These are phyloP conservation scores for Myriosclerotinia scirpicola DNA, from an alignment of 2,329 filamentous ascomycete genomes.

Conservation along the genomic window DNA sequence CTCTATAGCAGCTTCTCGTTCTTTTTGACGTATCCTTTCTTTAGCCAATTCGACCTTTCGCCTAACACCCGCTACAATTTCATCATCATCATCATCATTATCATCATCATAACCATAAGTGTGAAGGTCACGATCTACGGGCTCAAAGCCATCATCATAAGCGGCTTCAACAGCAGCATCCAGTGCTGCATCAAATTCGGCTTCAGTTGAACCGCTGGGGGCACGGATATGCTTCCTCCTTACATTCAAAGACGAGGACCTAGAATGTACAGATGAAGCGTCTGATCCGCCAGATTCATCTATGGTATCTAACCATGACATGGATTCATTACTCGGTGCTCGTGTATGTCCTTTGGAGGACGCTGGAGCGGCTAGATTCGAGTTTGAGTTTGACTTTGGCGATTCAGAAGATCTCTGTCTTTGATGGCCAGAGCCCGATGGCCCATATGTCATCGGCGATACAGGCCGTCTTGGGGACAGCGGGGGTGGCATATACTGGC, in stretches of 20 bases:
- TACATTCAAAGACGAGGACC: constrained; percentile 68
- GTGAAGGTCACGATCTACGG: constrained; percentile 50
- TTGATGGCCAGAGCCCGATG: constrained; percentile 41
- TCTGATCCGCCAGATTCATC: constrained; percentile 85
- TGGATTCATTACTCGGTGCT: constrained; percentile 73
- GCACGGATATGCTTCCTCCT: constrained; percentile 69
- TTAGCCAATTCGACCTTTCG: constrained; percentile 73
- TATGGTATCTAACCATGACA: constrained; percentile 92
- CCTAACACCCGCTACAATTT: constrained; percentile 56
- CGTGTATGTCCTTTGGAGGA: constrained; percentile 48
- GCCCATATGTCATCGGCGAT: constrained; percentile 46
- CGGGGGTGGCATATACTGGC: constrained; percentile 67
- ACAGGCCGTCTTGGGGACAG: constrained; percentile 63
- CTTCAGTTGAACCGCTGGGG: constrained; percentile 72
- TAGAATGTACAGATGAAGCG: constrained; percentile 76
- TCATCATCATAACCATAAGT: constrained; percentile 39
- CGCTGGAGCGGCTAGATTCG: constrained; percentile 36
- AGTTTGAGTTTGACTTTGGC: not conserved
- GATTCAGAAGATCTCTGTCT: constrained; percentile 26
- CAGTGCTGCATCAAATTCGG: constrained; percentile 89
- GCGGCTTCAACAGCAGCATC: constrained; percentile 95
- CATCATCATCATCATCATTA: constrained; percentile 46
- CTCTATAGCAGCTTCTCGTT: constrained; percentile 65
- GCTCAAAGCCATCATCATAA: constrained; percentile 88
- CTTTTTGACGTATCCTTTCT: constrained; percentile 71